phyloP scores from a whole-genome alignment of 2,329 filamentous ascomycete species.

The Zymoseptoria pseudotritici region DNA sequence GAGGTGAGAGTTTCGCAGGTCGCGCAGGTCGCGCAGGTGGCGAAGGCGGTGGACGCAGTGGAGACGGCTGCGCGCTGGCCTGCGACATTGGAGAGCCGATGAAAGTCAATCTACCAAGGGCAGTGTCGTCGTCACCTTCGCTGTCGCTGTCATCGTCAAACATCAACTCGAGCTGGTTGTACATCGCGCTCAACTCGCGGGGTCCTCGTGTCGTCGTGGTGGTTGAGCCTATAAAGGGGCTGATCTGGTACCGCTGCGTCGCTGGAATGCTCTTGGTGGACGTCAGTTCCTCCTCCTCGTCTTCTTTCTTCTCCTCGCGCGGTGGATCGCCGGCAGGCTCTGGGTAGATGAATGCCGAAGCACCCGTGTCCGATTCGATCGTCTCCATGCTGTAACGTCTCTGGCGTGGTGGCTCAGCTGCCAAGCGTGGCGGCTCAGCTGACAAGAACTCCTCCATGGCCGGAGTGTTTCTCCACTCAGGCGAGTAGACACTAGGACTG shows the following conservation, averaged over 20 bases:
- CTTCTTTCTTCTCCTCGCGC: background rate
- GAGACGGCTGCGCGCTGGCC: background rate
- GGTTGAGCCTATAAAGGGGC: conserved; percentile 5
- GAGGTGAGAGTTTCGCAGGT: background rate
- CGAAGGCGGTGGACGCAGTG: background rate
- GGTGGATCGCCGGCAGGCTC: conserved; percentile 17
- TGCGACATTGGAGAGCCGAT: background rate
- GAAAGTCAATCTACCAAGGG: background rate
- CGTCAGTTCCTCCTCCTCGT: background rate
- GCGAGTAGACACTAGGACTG: conserved; percentile 27
- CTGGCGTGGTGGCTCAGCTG: background rate
- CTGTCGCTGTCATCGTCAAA: background rate
- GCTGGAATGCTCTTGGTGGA: background rate
- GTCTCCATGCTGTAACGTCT: background rate
- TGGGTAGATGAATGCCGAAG: conserved; percentile 16
- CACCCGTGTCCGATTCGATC: conserved; percentile 9
- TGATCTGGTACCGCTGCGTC: background rate
- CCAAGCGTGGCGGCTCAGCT: conserved; percentile 1
- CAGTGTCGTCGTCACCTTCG: background rate
- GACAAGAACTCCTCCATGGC: background rate
- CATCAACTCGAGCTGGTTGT: background rate
- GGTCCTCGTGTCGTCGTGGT: background rate
- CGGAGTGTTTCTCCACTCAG: conserved; percentile 3
- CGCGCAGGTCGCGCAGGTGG: too few relatives aligned
- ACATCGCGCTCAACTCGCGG: background rate